phyloP scores from a whole-genome alignment of 306 rosid species.

The Canavalia gladiata region DNA sequence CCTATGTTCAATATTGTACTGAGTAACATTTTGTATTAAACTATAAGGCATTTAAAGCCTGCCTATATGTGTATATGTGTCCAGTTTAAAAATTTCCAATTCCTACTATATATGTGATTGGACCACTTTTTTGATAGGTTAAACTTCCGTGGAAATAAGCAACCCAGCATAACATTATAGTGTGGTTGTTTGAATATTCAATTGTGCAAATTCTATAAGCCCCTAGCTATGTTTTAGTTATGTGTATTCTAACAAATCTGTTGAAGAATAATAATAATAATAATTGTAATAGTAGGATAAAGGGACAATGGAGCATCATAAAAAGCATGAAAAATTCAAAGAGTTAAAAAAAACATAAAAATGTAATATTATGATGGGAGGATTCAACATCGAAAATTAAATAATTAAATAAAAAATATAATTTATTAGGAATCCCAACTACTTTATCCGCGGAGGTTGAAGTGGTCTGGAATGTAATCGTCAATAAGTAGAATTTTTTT shows the following conservation, averaged over 20 bases:
- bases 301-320: too few species aligned
- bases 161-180: neutral
- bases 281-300: too few species aligned
- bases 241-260: neutral
- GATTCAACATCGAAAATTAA: too few species aligned
- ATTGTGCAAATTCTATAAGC: neutral
- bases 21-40: neutral
- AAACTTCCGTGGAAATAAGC: constrained; percentile 5
- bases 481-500: too few species aligned
- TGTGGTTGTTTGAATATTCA: neutral
- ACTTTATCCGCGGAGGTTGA: too few species aligned
- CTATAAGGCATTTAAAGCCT: neutral
- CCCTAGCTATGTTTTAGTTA: neutral
- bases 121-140: neutral
- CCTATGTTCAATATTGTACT: neutral
- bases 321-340: too few species aligned
- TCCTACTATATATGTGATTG: neutral
- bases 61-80: constrained; percentile 5
- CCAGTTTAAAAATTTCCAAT: neutral
- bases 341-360: too few species aligned
- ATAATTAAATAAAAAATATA: too few species aligned
- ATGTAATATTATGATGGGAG: too few species aligned
- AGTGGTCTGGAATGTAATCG: too few species aligned
- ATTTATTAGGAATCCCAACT: too few species aligned
- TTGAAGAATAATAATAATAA: neutral